These are phyloP conservation scores for Penicillium alfredii DNA, from an alignment of 495 filamentous ascomycete species.

Conservation along the genomic window DNA sequence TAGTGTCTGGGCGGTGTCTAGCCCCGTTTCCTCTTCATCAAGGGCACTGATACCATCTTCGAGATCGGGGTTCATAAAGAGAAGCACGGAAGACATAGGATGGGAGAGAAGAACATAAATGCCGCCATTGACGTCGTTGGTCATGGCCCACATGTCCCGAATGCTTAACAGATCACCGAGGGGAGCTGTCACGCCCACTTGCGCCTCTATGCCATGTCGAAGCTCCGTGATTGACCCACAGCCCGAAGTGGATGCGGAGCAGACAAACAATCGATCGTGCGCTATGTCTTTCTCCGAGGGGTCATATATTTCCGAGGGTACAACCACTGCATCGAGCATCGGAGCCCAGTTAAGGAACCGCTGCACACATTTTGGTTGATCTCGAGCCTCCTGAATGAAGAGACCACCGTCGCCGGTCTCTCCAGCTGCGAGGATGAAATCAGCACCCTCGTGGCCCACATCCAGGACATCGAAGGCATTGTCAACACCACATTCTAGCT, in stretches of 20 bases:
- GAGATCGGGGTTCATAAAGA: constrained; percentile 28
- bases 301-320: constrained; percentile 22
- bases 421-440: constrained; percentile 76
- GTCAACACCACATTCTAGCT: constrained; percentile 41
- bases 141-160: constrained; percentile 46
- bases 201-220: constrained; percentile 64
- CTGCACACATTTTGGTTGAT: constrained; percentile 46
- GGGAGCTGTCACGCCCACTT: constrained; percentile 51
- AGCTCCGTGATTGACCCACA: constrained; percentile 64
- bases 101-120: constrained; percentile 36
- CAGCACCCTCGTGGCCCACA: constrained; percentile 51
- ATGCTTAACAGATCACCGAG: constrained; percentile 32
- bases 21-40: constrained; percentile 38
- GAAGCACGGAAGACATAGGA: constrained; percentile 33
- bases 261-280: constrained; percentile 35
- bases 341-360: constrained; percentile 82
- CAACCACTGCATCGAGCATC: constrained; percentile 60
- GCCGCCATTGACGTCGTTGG: constrained; percentile 35
- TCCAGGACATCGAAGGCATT: constrained; percentile 42
- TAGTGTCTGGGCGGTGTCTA: constrained; percentile 52
- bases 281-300: constrained; percentile 16
- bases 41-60: constrained; percentile 35
- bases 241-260: constrained; percentile 33
- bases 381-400: constrained; percentile 57
- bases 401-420: constrained; percentile 73